Evolutionary conservation across 306 rosid genomes (phyloP).

Genomic region (cucumber (Cucumis sativus)): Cucumber_9930_V3 NC_026657.2:10011501-10012000

Average conservation of each 20-base stretch:
- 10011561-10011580: no score
- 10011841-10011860: slow-evolving; percentile 12
- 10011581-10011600: no score
- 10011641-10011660: no score
- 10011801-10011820: background rate
- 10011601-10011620: no score
- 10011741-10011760: background rate
- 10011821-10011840: slow-evolving; percentile 1
- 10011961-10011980: slow-evolving; percentile 70
- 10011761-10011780: background rate
- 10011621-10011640: no score
- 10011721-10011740: no score
- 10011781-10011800: background rate
- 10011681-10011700: no score
- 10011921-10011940: slow-evolving; percentile 6
- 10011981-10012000: slow-evolving; percentile 84
- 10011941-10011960: slow-evolving; percentile 85
- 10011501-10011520: no score
- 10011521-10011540: no score
- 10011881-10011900: background rate
- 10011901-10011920: background rate
- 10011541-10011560: no score
- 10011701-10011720: no score
- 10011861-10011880: background rate
- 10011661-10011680: no score